Evolutionary conservation across 345 rosid species (phyloP), one percentile per base, ranked within the genome.

Genomic region (Geranium brycei): DNA sequence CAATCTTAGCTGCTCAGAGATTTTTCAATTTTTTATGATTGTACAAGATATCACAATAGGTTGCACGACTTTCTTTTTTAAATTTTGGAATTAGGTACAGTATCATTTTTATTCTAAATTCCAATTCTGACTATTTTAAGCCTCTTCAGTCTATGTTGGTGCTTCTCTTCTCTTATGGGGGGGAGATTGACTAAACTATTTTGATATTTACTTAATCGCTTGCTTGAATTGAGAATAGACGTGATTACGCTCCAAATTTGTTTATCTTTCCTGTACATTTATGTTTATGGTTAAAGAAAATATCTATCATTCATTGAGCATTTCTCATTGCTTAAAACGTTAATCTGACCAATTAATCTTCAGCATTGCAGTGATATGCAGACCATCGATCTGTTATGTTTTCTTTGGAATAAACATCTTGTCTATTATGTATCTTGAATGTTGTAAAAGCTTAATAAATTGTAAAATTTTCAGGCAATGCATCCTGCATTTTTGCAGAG

Each of bases 401-500:
- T 47, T 47, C 0, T 8, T 8, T 47, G 15, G 15, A 47, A 47
- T 6, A 47, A 47, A 47, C 53, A 47, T 47, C 53, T 47, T 11
- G 53, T 1, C 11, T 13, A 7, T 47, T 47, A 8, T 47, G 53
- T 47, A 8, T 47, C 18, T 57, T 57, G 59, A 57, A 16, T 57
- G 17, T 53, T n/a, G 4, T 53, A 53, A 53, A 53, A 53, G 28
- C 2, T 2, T 23, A 2, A 23, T 23, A 23, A 23, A 23, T 53
- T 69, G 31, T 7, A 18, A 18, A 30, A n/a, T 38, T 64, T 68
- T n/a, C 76, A 76, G 79, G 75, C 68, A 40, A 19, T 14, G 30
- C 79, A 59, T 60, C 79, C 73, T 69, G 68, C 62, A 62, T 72
- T 76, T 71, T 62, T 76, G 38, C 76, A 47, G 18, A 63, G 32